Conservation (phyloP, 2,329 filamentous ascomycete species). For the Beauveria sp. region DNA sequence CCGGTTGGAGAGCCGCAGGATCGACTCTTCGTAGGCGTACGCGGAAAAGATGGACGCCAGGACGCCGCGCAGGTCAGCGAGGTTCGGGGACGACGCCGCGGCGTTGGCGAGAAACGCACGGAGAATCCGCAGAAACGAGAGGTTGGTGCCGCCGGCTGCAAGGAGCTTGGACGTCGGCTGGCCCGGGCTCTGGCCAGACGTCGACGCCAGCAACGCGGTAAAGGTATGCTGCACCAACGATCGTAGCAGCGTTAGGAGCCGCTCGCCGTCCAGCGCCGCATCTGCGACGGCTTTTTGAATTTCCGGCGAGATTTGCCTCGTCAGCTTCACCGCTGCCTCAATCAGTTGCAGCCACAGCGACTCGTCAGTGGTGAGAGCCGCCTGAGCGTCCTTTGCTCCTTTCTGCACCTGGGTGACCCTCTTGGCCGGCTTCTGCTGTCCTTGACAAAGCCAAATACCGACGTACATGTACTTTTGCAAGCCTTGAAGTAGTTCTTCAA, state of each 20-base stretch:
- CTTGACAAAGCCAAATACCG: slow-evolving; percentile 91
- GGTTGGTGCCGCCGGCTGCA: slow-evolving; percentile 41
- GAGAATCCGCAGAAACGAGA: slow-evolving; percentile 82
- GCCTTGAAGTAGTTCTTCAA: slow-evolving; percentile 65
- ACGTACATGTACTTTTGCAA: slow-evolving; percentile 87
- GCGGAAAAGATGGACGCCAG: slow-evolving; percentile 87
- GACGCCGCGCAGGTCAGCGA: slow-evolving; percentile 79
- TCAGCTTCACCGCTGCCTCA: slow-evolving; percentile 54
- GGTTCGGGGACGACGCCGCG: slow-evolving; percentile 70
- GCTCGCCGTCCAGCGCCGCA: slow-evolving; percentile 44
- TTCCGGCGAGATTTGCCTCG: slow-evolving; percentile 53
- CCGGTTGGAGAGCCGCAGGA: slow-evolving; percentile 75
- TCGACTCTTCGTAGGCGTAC: slow-evolving; percentile 89
- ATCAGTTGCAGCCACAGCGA: slow-evolving; percentile 54
- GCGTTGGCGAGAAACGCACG: slow-evolving; percentile 82
- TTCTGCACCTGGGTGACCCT: slow-evolving; percentile 40
- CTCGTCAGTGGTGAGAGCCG: slow-evolving; percentile 46
- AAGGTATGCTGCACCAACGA: slow-evolving; percentile 84
- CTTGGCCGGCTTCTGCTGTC: slow-evolving; percentile 60
- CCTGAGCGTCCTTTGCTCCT: slow-evolving; percentile 38
- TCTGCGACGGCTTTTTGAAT: slow-evolving; percentile 31
- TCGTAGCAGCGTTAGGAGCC: slow-evolving; percentile 61
- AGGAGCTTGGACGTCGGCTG: slow-evolving; percentile 26
- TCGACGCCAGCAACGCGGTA: slow-evolving; percentile 73
- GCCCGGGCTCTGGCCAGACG: slow-evolving; percentile 42